Evolutionary conservation across 164 flowering plant genomes (phyloP), one percentile per base, ranked within the genome.

Genomic region (Tetracentron sinense): DNA sequence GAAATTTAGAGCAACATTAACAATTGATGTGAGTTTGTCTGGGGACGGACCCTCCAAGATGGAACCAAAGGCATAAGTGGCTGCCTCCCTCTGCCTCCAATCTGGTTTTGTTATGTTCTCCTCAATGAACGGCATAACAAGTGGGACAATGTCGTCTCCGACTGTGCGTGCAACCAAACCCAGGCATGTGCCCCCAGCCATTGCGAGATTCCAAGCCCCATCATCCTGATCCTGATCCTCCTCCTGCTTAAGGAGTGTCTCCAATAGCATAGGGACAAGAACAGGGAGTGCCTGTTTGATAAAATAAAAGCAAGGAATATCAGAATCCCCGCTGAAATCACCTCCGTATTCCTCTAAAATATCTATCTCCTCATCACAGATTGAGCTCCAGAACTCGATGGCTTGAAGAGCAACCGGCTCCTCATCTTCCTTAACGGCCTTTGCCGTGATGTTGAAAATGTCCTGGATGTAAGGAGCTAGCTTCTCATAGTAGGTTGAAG

Each of bases 211-310:
- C n/a, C n/a, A n/a, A n/a, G n/a, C n/a, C n/a, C n/a, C n/a, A n/a
- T n/a, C n/a, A n/a, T n/a, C n/a, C n/a, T n/a, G n/a, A n/a, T n/a
- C n/a, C n/a, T n/a, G n/a, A n/a, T n/a, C n/a, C n/a, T n/a, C n/a
- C n/a, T n/a, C n/a, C n/a, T n/a, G n/a, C n/a, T n/a, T 33, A 33
- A 33, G 38, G 38, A 33, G 38, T 33, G 38, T 33, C 38, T 33
- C 38, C 8, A 33, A 33, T 33, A 33, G 38, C 38, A 33, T 33
- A 4, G 38, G 38, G 8, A 33, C 38, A 33, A 33, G 38, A 33
- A n/a, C n/a, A n/a, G n/a, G n/a, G n/a, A n/a, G n/a, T n/a, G 90
- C 90, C 68, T 85, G 90, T 74, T 78, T 85, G 53, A 82, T 82
- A 58, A 85, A 85, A 63, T 82, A n/a, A n/a, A n/a, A n/a, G n/a